phyloP scores from a whole-genome alignment of 495 filamentous ascomycete genomes.

The Podospora pseudopauciseta region DNA sequence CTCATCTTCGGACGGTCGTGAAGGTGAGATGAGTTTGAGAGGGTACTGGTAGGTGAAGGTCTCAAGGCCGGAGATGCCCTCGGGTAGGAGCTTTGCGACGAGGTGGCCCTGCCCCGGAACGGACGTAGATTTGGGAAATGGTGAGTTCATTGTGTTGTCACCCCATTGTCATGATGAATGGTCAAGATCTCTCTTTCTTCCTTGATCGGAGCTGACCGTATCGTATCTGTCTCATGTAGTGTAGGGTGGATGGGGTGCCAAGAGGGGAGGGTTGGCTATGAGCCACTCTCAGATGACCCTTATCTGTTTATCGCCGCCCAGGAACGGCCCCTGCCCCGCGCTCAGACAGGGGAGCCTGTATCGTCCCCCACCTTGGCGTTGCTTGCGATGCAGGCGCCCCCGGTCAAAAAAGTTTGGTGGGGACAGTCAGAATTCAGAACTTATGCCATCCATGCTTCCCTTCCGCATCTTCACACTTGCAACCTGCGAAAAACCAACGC shows the following conservation, averaged over 20 bases:
- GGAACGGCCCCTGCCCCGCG: neutral
- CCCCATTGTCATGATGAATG: neutral
- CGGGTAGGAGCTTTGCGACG: constrained; percentile 66
- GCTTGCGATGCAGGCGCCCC: neutral
- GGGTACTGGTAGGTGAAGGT: constrained; percentile 86
- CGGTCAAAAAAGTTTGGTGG: neutral
- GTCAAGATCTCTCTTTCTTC: neutral
- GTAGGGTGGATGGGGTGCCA: neutral
- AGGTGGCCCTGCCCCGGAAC: constrained; percentile 74
- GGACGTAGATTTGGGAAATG: constrained; percentile 68
- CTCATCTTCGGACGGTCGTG: constrained; percentile 47
- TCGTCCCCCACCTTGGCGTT: neutral
- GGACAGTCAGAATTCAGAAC: neutral
- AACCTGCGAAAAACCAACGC: neutral
- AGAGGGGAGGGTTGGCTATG: neutral
- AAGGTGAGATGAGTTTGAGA: constrained; percentile 81
- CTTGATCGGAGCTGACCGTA: neutral
- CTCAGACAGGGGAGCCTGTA: neutral
- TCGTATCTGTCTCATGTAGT: neutral
- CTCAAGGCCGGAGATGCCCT: constrained; percentile 65
- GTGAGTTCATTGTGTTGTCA: constrained; percentile 41
- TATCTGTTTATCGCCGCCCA: neutral
- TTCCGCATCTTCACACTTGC: neutral
- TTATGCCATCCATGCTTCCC: too few species aligned
- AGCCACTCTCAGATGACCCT: neutral